These are phyloP conservation scores for Hypoxylon sp. DNA, from an alignment of 2,329 filamentous ascomycete genomes.

Conservation along the genomic window DNA sequence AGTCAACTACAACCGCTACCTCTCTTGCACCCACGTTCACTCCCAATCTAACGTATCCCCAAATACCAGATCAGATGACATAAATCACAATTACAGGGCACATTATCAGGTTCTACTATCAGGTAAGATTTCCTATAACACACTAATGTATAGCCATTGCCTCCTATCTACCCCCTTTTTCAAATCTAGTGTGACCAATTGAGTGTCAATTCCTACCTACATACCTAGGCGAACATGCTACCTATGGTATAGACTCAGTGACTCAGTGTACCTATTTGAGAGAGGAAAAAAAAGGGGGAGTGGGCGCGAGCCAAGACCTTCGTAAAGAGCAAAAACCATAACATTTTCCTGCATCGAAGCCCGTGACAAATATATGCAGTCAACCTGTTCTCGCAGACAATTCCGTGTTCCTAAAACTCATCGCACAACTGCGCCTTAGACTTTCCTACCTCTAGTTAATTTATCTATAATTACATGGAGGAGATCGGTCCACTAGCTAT, in stretches of 20 bases:
- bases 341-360: slow-evolving; percentile 23
- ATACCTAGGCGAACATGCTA: slow-evolving; percentile 13
- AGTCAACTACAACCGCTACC: not conserved
- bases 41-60: not conserved
- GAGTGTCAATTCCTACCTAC: slow-evolving; percentile 18
- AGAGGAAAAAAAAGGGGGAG: slow-evolving; percentile 15
- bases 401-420: slow-evolving; percentile 12
- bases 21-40: not conserved
- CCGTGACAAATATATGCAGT: slow-evolving; percentile 6
- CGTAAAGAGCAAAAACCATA: slow-evolving; percentile 22
- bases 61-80: not conserved
- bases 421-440: slow-evolving; percentile 2
- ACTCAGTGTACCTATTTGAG: slow-evolving; percentile 25
- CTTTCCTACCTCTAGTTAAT: slow-evolving; percentile 8
- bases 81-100: not conserved
- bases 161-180: not conserved
- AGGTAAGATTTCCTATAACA: not conserved
- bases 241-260: slow-evolving; percentile 17
- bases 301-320: slow-evolving; percentile 36
- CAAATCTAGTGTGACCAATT: slow-evolving; percentile 16
- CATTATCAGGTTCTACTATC: not conserved
- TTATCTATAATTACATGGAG: slow-evolving; percentile 38
- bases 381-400: slow-evolving; percentile 9
- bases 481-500: slow-evolving; percentile 4
- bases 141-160: not conserved